Evolutionary conservation across 1,284 basidiomycete genomes (phyloP).

Genomic region (Melampsora larici-populina): DNA sequence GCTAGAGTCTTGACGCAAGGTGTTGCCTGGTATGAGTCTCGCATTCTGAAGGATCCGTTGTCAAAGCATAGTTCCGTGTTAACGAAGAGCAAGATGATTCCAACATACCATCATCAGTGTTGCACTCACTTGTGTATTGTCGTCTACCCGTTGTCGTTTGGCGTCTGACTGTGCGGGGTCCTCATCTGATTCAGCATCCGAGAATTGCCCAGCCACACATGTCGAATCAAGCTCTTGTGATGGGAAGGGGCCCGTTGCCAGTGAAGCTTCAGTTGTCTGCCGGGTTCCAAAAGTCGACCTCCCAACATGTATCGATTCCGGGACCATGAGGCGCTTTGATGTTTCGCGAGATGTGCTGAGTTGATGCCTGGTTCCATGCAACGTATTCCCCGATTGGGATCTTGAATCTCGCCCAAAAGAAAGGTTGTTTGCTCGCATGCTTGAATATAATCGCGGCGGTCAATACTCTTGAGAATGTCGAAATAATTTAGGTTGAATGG

Average conservation of each 20-base stretch:
- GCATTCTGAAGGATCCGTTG: not conserved
- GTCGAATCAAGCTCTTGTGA: not conserved
- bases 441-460: not conserved
- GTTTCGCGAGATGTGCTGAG: not conserved
- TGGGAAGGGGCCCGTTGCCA: not conserved
- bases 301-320: not conserved
- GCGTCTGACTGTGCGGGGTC: not conserved
- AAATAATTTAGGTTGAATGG: too few relatives aligned
- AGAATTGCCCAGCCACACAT: not conserved
- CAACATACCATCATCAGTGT: not conserved
- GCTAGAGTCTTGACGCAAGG: not conserved
- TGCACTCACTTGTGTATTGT: not conserved
- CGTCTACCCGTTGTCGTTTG: not conserved
- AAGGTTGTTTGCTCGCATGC: not conserved
- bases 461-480: too few relatives aligned
- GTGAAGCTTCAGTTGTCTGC: conserved; percentile 1
- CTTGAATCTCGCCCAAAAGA: not conserved
- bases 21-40: not conserved
- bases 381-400: not conserved
- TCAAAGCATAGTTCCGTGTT: not conserved
- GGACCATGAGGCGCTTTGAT: not conserved
- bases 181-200: not conserved
- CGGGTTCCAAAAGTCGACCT: not conserved
- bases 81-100: not conserved
- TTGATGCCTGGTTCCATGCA: not conserved